A percentile compares a stretch with the other conserved stretches of the same genome.
Conservation (phyloP, 192 early-diverging fungal species). For the Backusella tarrabulga region DNA sequence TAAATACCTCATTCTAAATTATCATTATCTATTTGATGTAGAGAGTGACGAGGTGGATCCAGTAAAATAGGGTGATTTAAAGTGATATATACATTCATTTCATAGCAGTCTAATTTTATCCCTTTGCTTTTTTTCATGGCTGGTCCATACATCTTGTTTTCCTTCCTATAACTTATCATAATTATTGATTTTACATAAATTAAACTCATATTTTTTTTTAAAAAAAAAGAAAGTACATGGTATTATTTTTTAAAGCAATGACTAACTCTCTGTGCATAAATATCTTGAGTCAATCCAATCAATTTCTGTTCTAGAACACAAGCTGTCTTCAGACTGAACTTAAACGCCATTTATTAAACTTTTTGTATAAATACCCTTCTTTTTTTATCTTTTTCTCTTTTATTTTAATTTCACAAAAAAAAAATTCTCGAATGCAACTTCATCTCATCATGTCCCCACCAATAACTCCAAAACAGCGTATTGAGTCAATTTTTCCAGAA, state of each 20-base stretch:
- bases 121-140: not conserved
- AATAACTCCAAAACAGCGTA: not conserved
- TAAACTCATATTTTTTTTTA: not conserved
- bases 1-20: constrained; percentile 71
- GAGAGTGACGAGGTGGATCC: constrained; percentile 52
- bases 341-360: not conserved
- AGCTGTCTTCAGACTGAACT: not conserved
- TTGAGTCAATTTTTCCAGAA: not conserved
- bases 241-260: not conserved
- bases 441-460: constrained; percentile 14
- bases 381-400: not conserved
- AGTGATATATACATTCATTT: not conserved
- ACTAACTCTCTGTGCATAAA: not conserved
- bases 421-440: not conserved
- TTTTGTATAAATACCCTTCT: not conserved
- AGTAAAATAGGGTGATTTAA: not conserved
- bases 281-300: not conserved
- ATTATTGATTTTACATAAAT: not conserved
- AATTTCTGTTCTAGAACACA: not conserved
- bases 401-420: not conserved
- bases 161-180: not conserved
- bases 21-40: constrained; percentile 75
- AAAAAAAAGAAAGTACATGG: not conserved
- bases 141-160: not conserved
- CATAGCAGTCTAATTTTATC: not conserved